Evolutionary conservation across 345 rosid species (phyloP).

Genomic region (Linum tenue): DNA sequence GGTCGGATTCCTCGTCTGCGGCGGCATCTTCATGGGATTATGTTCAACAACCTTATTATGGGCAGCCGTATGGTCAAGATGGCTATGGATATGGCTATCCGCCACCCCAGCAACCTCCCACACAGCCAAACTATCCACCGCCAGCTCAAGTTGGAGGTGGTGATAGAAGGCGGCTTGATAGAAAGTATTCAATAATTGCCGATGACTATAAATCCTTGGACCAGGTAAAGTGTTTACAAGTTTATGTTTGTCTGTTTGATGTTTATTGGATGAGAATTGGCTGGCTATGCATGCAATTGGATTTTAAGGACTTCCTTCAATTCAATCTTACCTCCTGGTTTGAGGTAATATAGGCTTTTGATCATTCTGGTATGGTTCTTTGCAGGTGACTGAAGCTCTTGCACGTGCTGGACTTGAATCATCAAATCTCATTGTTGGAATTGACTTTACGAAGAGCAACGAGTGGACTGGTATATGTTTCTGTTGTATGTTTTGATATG

Average conservation of each 20-base stretch:
- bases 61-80: slow-evolving; percentile 27
- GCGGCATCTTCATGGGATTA: slow-evolving; percentile 48
- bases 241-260: neutral
- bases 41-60: slow-evolving; percentile 18
- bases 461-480: slow-evolving; percentile 1
- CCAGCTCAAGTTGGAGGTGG: slow-evolving; percentile 17
- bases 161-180: slow-evolving; percentile 47
- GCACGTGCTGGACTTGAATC: slow-evolving; percentile 5
- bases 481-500: neutral
- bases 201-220: slow-evolving; percentile 73
- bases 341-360: neutral
- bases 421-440: slow-evolving; percentile 5
- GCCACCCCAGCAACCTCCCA: slow-evolving; percentile 28
- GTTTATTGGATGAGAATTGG: neutral
- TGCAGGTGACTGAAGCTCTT: slow-evolving; percentile 7
- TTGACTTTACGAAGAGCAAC: slow-evolving; percentile 4
- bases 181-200: slow-evolving; percentile 63
- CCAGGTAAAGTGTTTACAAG: slow-evolving; percentile 35
- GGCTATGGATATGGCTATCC: slow-evolving; percentile 28
- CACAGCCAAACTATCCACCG: slow-evolving; percentile 22
- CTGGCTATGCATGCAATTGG: neutral
- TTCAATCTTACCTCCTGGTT: neutral
- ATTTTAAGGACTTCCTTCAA: neutral
- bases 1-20: slow-evolving; percentile 36
- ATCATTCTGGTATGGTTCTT: neutral